Evolutionary conservation across 345 rosid genomes (phyloP).

Genomic region (Arabis hirsuta): DNA sequence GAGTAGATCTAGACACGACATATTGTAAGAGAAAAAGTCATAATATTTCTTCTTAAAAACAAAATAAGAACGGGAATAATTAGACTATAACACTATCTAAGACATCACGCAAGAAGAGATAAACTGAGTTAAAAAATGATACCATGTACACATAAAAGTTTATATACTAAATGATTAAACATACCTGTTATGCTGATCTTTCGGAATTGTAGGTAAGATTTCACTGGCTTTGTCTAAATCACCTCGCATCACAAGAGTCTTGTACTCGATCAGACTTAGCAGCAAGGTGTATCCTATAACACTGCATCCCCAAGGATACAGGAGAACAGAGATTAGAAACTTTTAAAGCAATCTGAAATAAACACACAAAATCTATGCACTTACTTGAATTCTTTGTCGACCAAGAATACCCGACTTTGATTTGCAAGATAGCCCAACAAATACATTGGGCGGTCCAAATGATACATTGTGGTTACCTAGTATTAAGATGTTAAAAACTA

Average conservation of each 20-base stretch:
- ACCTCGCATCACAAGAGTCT: constrained; percentile 97
- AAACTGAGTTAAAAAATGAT: constrained; percentile 16
- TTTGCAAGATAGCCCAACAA: constrained; percentile 94
- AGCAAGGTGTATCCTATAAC: constrained; percentile 84
- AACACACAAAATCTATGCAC: constrained; percentile 34
- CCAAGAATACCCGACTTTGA: constrained; percentile 97
- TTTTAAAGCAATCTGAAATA: constrained; percentile 21
- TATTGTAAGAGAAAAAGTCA: neutral
- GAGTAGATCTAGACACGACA: constrained; percentile 13
- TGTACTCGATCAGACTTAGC: constrained; percentile 91
- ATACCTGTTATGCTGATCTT: constrained; percentile 86
- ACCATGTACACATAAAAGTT: constrained; percentile 12
- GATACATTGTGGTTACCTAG: constrained; percentile 98
- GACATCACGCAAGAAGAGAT: constrained; percentile 18
- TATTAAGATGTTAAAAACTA: constrained; percentile 22
- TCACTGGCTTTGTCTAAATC: constrained; percentile 80
- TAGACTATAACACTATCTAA: constrained; percentile 14
- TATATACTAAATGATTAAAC: constrained; percentile 8
- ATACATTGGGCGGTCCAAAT: constrained; percentile 99
- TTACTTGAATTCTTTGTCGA: constrained; percentile 99
- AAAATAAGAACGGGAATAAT: neutral
- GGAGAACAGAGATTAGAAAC: constrained; percentile 30
- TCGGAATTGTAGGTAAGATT: constrained; percentile 82
- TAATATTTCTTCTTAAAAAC: neutral
- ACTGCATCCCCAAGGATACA: constrained; percentile 48